Base-by-base conservation (phyloP, 1,284 basidiomycete species). In the Pseudozyma tsukubaensis region DNA sequence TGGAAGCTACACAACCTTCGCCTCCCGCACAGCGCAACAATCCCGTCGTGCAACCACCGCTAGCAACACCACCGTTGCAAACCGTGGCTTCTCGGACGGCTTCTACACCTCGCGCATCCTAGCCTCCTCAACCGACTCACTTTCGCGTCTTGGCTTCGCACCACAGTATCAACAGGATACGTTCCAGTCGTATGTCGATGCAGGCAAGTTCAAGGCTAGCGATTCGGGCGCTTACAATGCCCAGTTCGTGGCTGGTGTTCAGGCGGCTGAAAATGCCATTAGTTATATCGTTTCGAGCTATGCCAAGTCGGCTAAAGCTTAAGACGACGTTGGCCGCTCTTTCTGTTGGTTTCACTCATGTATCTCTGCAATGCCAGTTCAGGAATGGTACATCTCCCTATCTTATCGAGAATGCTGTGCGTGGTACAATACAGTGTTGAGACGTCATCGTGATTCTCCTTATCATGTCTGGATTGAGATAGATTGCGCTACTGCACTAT, bases 71-170 rank as follows among this genome's bases (percentile, higher is more conserved):
- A 57, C 43, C 12, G 64, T 51, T 12, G 34, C 59, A 1, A 39
- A 37, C 42, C 53, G 64, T 21, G 91, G 91, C 4, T 91, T 90
- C 81, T 86, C 86, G 12, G 89, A 92, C 73, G 91, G 91, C 1
- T 89, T 88, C 78, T 83, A 86, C 16, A 89, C 90, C 0, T 89
- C 89, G 5, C 88, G 88, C 78, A 86, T 87, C 14, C 92, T 92
- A 79, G 89, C 89, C 3, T 53, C 78, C 8, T 61, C 63, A 7
- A 82, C 86, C 32, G 85, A 87, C 56, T 86, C 86, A 36, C 86
- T 87, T 75, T 91, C 90, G 29, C 88, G 87, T 72, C 87, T 92
- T 0, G 91, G 91, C 3, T 92, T 92, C 82, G 84, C 84, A 11
- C 88, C 87, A 10, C 91, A 92, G 78, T 91, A 89, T 80, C 87